phyloP scores from a whole-genome alignment of 805 yeast species.

The Metschnikowia cubensis region DNA sequence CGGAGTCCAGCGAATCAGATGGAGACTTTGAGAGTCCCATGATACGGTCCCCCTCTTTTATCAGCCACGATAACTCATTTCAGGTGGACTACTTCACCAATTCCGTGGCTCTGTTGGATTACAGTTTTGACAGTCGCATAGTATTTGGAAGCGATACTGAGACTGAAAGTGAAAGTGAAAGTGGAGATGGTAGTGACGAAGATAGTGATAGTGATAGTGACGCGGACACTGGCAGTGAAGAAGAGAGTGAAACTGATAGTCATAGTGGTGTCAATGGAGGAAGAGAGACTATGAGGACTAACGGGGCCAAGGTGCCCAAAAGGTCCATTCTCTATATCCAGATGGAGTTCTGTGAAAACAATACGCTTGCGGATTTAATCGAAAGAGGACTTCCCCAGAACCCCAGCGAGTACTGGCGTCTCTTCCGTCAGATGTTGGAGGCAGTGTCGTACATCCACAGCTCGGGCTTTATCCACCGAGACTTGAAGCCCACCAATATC shows the following conservation, averaged over 20 bases:
- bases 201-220: neutral
- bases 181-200: neutral
- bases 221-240: neutral
- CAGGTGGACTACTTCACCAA: conserved; percentile 67
- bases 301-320: neutral
- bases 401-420: conserved; percentile 83
- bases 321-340: conserved; percentile 82
- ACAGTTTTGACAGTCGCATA: conserved; percentile 26
- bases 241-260: neutral
- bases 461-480: conserved; percentile 93
- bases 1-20: conserved; percentile 11
- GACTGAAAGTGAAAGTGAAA: neutral
- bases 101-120: conserved; percentile 58
- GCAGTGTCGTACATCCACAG: conserved; percentile 89
- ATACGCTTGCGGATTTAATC: conserved; percentile 80
- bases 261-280: too few relatives aligned
- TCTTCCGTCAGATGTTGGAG: conserved; percentile 81
- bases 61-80: conserved; percentile 21
- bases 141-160: conserved; percentile 21
- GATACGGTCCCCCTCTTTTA: conserved; percentile 19
- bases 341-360: conserved; percentile 98
- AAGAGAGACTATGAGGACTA: too few relatives aligned
- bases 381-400: conserved; percentile 64
- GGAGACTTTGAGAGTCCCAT: conserved; percentile 22
- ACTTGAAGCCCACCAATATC: conserved; percentile 91